Evolutionary conservation across 1,284 basidiomycete species (phyloP).

Genomic region (Irpex sp.): DNA sequence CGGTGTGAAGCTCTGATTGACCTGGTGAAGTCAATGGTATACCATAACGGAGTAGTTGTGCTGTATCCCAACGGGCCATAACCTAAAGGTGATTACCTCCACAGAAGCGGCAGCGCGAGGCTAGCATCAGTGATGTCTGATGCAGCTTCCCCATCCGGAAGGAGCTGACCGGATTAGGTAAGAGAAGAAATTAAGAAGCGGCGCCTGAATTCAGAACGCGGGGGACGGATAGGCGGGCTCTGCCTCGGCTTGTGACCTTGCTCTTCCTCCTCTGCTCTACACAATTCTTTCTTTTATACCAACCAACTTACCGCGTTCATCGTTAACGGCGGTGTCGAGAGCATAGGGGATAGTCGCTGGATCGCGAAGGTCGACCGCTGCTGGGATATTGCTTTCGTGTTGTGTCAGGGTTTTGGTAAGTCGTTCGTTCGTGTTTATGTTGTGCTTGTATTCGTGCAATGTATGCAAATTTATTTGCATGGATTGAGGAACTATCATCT

Average conservation of each 20-base stretch:
- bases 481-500: too few species aligned
- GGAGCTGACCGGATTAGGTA: neutral
- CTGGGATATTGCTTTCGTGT: neutral
- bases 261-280: neutral
- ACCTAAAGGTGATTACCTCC: too few species aligned
- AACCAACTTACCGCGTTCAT: neutral
- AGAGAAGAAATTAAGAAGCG: neutral
- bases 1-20: too few species aligned
- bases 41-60: too few species aligned
- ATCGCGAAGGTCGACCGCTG: neutral
- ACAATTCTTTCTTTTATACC: neutral
- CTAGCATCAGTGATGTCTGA: neutral
- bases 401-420: neutral
- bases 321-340: neutral
- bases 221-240: neutral
- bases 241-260: neutral
- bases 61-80: too few species aligned
- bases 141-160: neutral
- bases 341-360: neutral
- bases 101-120: neutral
- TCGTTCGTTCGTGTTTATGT: neutral
- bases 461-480: neutral
- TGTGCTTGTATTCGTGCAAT: neutral
- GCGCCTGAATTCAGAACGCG: neutral
- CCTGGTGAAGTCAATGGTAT: too few species aligned